Evolutionary conservation across 768 basidiomycete species (phyloP).

Genomic region (Dioszegia hungarica): DNA sequence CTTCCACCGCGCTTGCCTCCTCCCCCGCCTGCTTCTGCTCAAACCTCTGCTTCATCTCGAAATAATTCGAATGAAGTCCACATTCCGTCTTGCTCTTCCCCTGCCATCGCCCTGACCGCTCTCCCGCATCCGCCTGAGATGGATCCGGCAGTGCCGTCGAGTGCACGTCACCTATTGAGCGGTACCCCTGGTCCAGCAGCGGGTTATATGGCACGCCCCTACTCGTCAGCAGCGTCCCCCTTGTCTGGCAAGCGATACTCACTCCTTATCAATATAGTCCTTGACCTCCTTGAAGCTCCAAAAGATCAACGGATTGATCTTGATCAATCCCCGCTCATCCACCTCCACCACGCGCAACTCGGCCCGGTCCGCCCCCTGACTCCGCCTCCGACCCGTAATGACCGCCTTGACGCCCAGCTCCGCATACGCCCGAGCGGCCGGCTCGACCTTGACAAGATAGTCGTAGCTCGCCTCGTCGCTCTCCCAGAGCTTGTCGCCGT

Average conservation of each 20-base stretch:
- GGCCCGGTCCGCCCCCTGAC: constrained; percentile 87
- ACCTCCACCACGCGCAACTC: constrained; percentile 79
- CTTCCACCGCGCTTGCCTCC: neutral
- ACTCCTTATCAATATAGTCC: constrained; percentile 71
- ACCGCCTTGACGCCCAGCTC: constrained; percentile 72
- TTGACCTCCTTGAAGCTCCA: constrained; percentile 85
- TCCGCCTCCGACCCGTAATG: constrained; percentile 89
- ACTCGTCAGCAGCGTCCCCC: neutral
- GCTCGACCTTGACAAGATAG: constrained; percentile 91
- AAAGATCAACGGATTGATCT: constrained; percentile 85
- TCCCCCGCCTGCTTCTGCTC: constrained; percentile 21
- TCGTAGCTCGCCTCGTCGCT: constrained; percentile 82
- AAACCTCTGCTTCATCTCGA: constrained; percentile 53
- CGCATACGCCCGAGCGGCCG: constrained; percentile 80
- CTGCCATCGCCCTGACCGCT: constrained; percentile 88
- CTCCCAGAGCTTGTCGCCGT: constrained; percentile 82
- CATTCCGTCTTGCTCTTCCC: constrained; percentile 87
- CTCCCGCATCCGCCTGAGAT: constrained; percentile 56
- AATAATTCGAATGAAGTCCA: constrained; percentile 89
- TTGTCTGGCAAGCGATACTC: constrained; percentile 14
- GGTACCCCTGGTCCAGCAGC: constrained; percentile 84
- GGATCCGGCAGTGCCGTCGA: constrained; percentile 60
- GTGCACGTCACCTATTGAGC: constrained; percentile 96
- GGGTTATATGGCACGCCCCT: constrained; percentile 77
- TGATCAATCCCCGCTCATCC: constrained; percentile 81